Evolutionary conservation across 495 filamentous ascomycete species (phyloP).

Genomic region (Durotheca rogersii): DNA sequence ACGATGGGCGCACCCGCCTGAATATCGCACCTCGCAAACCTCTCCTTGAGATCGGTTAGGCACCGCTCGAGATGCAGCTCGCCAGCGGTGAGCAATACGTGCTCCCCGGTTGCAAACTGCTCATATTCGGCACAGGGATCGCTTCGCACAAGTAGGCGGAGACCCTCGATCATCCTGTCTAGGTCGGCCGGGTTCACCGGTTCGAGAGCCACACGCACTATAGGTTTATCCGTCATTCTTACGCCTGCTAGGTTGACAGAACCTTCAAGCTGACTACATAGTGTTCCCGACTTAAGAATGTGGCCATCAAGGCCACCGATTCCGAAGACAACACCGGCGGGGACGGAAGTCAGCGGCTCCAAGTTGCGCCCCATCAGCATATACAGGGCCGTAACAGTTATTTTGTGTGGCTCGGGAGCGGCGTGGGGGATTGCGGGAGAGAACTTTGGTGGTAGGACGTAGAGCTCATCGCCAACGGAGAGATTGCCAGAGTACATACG

Average conservation of each 20-base stretch:
- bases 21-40: slow-evolving; percentile 93
- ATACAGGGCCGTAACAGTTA: slow-evolving; percentile 85
- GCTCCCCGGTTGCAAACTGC: slow-evolving; percentile 87
- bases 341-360: slow-evolving; percentile 78
- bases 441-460: slow-evolving; percentile 90
- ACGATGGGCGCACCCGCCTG: slow-evolving; percentile 93
- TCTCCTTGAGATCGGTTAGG: slow-evolving; percentile 86
- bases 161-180: slow-evolving; percentile 87
- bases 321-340: slow-evolving; percentile 94
- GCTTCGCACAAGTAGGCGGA: slow-evolving; percentile 86
- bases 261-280: slow-evolving; percentile 86
- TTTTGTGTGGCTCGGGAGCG: slow-evolving; percentile 74
- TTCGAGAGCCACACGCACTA: slow-evolving; percentile 93
- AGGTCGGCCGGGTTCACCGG: slow-evolving; percentile 84
- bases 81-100: slow-evolving; percentile 91
- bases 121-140: slow-evolving; percentile 97
- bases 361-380: slow-evolving; percentile 93
- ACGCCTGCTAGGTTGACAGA: slow-evolving; percentile 91
- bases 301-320: slow-evolving; percentile 88
- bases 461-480: slow-evolving; percentile 84
- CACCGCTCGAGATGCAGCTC: slow-evolving; percentile 95
- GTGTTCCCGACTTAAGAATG: slow-evolving; percentile 89
- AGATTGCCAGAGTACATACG: slow-evolving; percentile 89
- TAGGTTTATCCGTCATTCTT: slow-evolving; percentile 74
- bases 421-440: slow-evolving; percentile 75